A percentile compares a stretch with the other conserved stretches of the same genome.
Evolutionary conservation across 148 eudicot species (phyloP).

Genomic region (Chenopodium album): DNA sequence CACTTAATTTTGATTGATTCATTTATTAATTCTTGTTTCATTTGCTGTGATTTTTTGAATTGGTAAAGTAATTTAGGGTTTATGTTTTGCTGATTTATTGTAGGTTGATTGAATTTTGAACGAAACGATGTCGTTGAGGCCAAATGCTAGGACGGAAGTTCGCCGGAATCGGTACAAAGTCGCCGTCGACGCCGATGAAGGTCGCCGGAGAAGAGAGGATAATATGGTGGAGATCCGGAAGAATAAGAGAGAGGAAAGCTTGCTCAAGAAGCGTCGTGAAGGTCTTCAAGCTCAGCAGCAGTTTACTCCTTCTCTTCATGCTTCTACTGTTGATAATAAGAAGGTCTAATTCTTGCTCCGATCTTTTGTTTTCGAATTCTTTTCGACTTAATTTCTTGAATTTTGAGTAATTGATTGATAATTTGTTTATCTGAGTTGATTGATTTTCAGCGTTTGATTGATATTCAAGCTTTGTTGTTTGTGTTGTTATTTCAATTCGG

Average conservation of each 20-base stretch:
- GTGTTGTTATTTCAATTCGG: background rate
- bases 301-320: slow-evolving; percentile 29
- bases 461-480: background rate
- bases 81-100: background rate
- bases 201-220: slow-evolving; percentile 70
- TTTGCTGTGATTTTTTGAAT: background rate
- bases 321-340: slow-evolving; percentile 39
- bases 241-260: slow-evolving; percentile 63
- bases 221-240: slow-evolving; percentile 77
- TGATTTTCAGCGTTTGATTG: background rate
- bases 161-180: slow-evolving; percentile 71
- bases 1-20: background rate
- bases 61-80: slow-evolving; percentile 22
- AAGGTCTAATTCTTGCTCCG: slow-evolving; percentile 26
- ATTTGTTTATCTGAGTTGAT: background rate
- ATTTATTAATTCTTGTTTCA: background rate
- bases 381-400: background rate
- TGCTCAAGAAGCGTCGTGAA: slow-evolving; percentile 77
- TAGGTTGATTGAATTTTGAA: background rate
- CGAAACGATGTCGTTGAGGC: slow-evolving; percentile 47
- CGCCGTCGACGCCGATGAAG: slow-evolving; percentile 80
- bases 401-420: background rate
- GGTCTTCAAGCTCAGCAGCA: slow-evolving; percentile 42
- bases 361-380: background rate
- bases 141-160: slow-evolving; percentile 45